Evolutionary conservation across 192 early-diverging fungal species (phyloP).

Genomic region (Backusella tarrabulga): DNA sequence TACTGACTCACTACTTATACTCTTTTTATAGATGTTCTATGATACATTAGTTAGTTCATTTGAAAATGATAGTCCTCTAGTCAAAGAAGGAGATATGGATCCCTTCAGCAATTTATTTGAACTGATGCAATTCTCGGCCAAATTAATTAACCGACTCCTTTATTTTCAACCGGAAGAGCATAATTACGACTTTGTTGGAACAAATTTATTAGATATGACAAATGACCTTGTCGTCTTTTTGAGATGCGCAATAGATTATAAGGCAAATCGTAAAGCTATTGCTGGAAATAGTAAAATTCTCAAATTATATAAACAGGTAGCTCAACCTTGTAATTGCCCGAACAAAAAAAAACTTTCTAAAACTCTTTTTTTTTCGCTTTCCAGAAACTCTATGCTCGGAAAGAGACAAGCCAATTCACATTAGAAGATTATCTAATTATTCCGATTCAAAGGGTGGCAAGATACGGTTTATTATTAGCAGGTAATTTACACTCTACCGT

Average conservation of each 20-base stretch:
- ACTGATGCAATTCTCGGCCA: slow-evolving; percentile 16
- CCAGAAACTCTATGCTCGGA: slow-evolving; percentile 30
- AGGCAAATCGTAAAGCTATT: slow-evolving; percentile 22
- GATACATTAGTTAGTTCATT: slow-evolving; percentile 30
- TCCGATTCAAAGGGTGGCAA: slow-evolving; percentile 74
- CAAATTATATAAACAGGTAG: slow-evolving; percentile 18
- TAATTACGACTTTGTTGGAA: background rate
- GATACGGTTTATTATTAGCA: slow-evolving; percentile 67
- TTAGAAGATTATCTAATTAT: slow-evolving; percentile 72
- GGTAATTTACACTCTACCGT: slow-evolving; percentile 10
- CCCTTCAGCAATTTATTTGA: slow-evolving; percentile 10
- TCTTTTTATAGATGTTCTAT: slow-evolving; percentile 36
- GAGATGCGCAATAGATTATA: slow-evolving; percentile 19
- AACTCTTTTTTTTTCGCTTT: background rate
- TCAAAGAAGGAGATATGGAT: slow-evolving; percentile 7
- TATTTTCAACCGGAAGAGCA: background rate
- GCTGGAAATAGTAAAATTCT: slow-evolving; percentile 22
- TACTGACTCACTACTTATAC: background rate
- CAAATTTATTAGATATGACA: slow-evolving; percentile 9
- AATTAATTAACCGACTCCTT: background rate
- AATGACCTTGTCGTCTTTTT: slow-evolving; percentile 10
- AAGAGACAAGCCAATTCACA: slow-evolving; percentile 53
- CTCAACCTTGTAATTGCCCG: background rate
- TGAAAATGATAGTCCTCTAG: slow-evolving; percentile 10
- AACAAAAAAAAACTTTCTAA: background rate